phyloP scores from a whole-genome alignment of 768 basidiomycete species.

The Lentinula guzmanii region DNA sequence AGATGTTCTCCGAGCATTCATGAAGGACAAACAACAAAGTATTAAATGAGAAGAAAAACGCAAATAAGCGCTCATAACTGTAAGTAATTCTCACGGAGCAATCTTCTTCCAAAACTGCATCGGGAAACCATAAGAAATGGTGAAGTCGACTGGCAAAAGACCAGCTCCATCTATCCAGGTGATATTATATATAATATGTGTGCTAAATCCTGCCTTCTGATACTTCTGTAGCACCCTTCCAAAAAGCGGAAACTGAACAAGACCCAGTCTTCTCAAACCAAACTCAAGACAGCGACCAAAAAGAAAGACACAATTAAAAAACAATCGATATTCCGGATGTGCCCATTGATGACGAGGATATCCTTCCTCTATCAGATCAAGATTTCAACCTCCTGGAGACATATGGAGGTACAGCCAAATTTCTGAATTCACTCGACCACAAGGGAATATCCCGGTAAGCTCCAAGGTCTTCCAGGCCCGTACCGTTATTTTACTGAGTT shows the following conservation, averaged over 20 bases:
- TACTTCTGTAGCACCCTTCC: neutral
- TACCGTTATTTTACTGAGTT: neutral
- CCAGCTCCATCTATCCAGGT: neutral
- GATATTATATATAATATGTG: neutral
- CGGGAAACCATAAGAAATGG: neutral
- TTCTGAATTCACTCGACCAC: constrained; percentile 67
- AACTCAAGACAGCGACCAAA: constrained; percentile 23
- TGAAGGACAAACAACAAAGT: neutral
- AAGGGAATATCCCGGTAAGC: constrained; percentile 76
- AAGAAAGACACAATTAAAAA: constrained; percentile 43
- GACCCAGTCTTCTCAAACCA: neutral
- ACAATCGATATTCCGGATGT: constrained; percentile 59
- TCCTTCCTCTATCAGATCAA: constrained; percentile 57
- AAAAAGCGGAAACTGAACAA: constrained; percentile 6
- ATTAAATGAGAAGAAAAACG: too few species aligned
- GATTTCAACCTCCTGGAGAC: constrained; percentile 62
- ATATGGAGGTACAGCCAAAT: constrained; percentile 56
- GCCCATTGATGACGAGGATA: constrained; percentile 37
- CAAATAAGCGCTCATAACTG: too few species aligned
- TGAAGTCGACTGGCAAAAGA: constrained; percentile 1
- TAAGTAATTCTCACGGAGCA: neutral
- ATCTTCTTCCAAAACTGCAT: neutral
- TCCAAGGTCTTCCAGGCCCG: neutral
- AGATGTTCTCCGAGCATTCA: neutral
- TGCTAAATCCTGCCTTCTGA: neutral